A percentile compares a stretch with the other conserved stretches of the same genome.
Conservation (phyloP, 192 early-diverging fungal genomes). For the Chytriomyces sp. region DNA sequence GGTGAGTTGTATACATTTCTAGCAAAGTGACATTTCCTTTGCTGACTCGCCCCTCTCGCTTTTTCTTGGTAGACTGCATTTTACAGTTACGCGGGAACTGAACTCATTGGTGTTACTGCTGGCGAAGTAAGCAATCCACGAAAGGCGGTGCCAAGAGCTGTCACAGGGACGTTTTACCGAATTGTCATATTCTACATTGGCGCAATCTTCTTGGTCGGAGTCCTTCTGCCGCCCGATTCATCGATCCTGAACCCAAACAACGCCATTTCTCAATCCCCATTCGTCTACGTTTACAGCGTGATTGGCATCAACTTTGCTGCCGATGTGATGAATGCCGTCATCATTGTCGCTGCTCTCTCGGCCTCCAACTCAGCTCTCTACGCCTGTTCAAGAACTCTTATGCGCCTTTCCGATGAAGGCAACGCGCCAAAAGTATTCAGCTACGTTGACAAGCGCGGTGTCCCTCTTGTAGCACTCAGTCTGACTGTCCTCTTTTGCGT, state of each 20-base stretch:
- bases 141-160: slow-evolving; percentile 45
- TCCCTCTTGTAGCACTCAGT: slow-evolving; percentile 63
- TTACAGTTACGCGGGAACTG: slow-evolving; percentile 55
- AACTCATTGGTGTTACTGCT: slow-evolving; percentile 86
- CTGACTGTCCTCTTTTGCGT: slow-evolving; percentile 62
- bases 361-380: slow-evolving; percentile 79
- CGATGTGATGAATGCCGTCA: slow-evolving; percentile 76
- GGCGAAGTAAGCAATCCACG: slow-evolving; percentile 85
- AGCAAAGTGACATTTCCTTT: neutral
- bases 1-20: no score
- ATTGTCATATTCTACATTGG: slow-evolving; percentile 76
- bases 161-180: slow-evolving; percentile 73
- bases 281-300: slow-evolving; percentile 66
- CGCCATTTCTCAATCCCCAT: slow-evolving; percentile 60
- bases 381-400: slow-evolving; percentile 69
- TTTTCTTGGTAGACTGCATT: slow-evolving; percentile 58
- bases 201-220: slow-evolving; percentile 64
- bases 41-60: neutral
- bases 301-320: slow-evolving; percentile 57
- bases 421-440: slow-evolving; percentile 65
- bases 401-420: slow-evolving; percentile 64
- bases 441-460: slow-evolving; percentile 53
- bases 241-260: slow-evolving; percentile 10
- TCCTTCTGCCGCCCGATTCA: neutral
- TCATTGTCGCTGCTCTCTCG: slow-evolving; percentile 69